Evolutionary conservation across 768 basidiomycete genomes (phyloP).

Genomic region (Hebeloma cylindrosporum): DNA sequence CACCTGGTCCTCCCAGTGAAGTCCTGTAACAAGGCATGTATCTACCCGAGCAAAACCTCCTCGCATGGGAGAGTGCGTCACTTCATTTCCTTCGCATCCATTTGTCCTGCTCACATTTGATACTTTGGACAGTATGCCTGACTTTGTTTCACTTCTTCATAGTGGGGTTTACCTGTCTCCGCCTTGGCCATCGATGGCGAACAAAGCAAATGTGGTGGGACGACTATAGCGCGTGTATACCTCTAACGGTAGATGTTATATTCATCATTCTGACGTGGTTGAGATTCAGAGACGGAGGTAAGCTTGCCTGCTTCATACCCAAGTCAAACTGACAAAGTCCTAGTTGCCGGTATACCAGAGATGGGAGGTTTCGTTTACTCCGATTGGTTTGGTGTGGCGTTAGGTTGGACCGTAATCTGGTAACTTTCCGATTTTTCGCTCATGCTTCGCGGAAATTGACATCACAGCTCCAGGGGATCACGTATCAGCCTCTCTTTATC

Average conservation of each 20-base stretch:
- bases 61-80: too few species aligned
- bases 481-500: conserved; percentile 17
- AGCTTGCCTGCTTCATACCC: background rate
- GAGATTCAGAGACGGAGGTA: conserved; percentile 9
- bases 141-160: too few species aligned
- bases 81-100: too few species aligned
- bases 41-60: too few species aligned
- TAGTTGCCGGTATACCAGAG: too few species aligned
- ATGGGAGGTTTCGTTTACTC: background rate
- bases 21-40: too few species aligned
- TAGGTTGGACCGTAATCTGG: conserved; percentile 14
- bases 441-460: background rate
- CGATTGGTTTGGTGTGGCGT: conserved; percentile 8
- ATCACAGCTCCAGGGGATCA: conserved; percentile 8
- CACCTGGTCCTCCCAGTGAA: too few species aligned
- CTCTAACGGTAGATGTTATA: conserved; percentile 14
- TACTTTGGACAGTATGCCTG: too few species aligned
- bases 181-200: conserved; percentile 17
- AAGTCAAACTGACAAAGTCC: too few species aligned
- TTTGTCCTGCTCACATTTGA: too few species aligned
- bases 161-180: conserved; percentile 15
- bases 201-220: conserved; percentile 24
- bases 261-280: conserved; percentile 18
- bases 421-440: background rate
- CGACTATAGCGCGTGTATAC: conserved; percentile 18